These are phyloP conservation scores for Dendrobium huoshanense DNA, from an alignment of 106 monocot species.

Conservation along the genomic window DNA sequence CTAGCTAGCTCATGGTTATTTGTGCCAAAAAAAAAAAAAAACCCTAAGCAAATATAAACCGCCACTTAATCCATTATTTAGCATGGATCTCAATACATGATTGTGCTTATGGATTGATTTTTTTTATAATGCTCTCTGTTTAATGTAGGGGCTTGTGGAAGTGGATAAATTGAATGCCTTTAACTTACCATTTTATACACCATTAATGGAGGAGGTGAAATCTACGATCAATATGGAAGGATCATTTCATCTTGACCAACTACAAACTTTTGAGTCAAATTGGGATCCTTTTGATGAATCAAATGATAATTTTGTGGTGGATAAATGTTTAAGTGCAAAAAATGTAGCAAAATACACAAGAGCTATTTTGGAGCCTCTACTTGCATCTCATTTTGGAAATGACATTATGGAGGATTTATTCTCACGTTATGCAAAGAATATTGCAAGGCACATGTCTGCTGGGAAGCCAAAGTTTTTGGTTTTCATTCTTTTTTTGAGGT, in stretches of 20 bases:
- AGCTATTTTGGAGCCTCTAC: conserved; percentile 32
- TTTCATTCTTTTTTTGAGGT: conserved; percentile 11
- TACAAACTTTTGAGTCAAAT: conserved; percentile 4
- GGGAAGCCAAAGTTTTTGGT: conserved; percentile 15
- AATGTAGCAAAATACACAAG: conserved; percentile 27
- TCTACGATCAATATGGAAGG: conserved; percentile 3
- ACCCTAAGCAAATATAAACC: no score
- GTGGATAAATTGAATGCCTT: conserved; percentile 21
- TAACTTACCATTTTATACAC: conserved; percentile 32
- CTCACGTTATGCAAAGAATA: conserved; percentile 16
- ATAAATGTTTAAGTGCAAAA: conserved; percentile 14
- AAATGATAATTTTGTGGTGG: conserved; percentile 1
- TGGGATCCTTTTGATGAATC: conserved; percentile 37
- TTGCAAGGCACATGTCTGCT: conserved; percentile 11
- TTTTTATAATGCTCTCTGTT: not conserved
- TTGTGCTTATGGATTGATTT: not conserved
- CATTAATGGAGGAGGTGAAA: conserved; percentile 32
- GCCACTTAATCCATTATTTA: no score
- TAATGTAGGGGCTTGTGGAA: conserved; percentile 23
- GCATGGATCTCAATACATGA: not conserved
- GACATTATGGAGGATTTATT: conserved; percentile 34
- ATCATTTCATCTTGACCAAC: conserved; percentile 12
- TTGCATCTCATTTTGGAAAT: conserved; percentile 33
- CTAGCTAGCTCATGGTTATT: no score
- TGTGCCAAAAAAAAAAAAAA: no score